phyloP scores from a whole-genome alignment of 2,329 filamentous ascomycete species.

The Chrysosporium queenslandicum region DNA sequence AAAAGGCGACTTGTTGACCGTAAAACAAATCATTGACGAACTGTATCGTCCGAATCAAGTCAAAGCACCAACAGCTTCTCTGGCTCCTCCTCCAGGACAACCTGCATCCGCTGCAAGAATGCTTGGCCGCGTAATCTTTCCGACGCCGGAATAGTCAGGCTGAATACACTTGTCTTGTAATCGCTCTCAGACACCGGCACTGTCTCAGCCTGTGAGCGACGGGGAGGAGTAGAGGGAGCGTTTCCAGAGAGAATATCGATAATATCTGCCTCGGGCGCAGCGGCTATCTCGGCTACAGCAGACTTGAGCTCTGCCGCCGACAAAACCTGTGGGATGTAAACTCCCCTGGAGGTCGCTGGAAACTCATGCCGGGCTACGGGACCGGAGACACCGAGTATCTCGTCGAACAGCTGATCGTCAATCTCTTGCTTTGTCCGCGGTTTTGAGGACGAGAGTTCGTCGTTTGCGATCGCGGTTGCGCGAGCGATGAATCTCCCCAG shows the following conservation, averaged over 20 bases:
- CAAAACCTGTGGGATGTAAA: constrained; percentile 63
- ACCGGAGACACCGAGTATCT: constrained; percentile 76
- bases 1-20: no score
- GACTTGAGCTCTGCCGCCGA: constrained; percentile 34
- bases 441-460: constrained; percentile 61
- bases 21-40: background rate
- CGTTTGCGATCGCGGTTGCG: constrained; percentile 78
- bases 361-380: no score
- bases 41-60: background rate
- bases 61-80: constrained; percentile 53
- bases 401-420: constrained; percentile 76
- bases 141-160: constrained; percentile 62
- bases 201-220: constrained; percentile 21
- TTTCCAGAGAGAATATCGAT: constrained; percentile 65
- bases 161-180: constrained; percentile 59
- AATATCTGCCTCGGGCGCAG: constrained; percentile 55
- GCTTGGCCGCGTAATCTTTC: constrained; percentile 73
- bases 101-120: constrained; percentile 81
- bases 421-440: constrained; percentile 44
- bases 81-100: constrained; percentile 69
- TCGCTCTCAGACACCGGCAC: constrained; percentile 30
- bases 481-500: constrained; percentile 78
- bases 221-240: constrained; percentile 7
- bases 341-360: constrained; percentile 43
- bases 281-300: constrained; percentile 22